Percentiles rank a stretch among this genome's conserved stretches.
phyloP scores from a whole-genome alignment of 2,329 filamentous ascomycete species.

The Fusarium subtropicale region DNA sequence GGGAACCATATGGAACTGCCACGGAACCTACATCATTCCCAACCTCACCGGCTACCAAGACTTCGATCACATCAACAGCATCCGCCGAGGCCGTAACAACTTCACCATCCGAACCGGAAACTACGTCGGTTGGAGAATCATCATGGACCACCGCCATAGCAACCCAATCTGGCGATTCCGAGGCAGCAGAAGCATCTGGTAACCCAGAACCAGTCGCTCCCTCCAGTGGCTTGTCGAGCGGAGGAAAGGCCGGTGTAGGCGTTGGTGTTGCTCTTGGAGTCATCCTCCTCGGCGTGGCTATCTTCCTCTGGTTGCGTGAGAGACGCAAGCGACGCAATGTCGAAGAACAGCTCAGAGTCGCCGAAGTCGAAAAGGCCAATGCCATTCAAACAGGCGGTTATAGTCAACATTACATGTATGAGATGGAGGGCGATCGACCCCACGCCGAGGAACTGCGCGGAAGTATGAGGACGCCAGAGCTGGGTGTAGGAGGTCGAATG shows the following conservation, averaged over 20 bases:
- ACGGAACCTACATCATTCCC: slow-evolving; percentile 35
- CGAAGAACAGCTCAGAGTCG: slow-evolving; percentile 25
- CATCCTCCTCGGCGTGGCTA: slow-evolving; percentile 26
- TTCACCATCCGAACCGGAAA: neutral
- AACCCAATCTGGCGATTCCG: slow-evolving; percentile 6
- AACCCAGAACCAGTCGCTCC: neutral
- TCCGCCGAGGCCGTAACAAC: neutral
- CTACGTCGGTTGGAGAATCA: neutral
- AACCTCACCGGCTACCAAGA: slow-evolving; percentile 8
- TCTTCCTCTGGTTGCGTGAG: slow-evolving; percentile 42
- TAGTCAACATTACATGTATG: slow-evolving; percentile 16
- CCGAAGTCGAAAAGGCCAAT: slow-evolving; percentile 2
- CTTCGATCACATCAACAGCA: neutral
- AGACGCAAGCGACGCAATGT: slow-evolving; percentile 29
- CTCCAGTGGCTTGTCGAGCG: slow-evolving; percentile 14
- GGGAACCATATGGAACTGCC: slow-evolving; percentile 43
- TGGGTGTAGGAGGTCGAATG: slow-evolving; percentile 3
- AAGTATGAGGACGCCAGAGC: slow-evolving; percentile 39
- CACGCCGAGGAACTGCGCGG: slow-evolving; percentile 37
- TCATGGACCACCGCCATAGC: neutral
- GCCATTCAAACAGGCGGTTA: neutral
- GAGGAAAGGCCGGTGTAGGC: slow-evolving; percentile 38
- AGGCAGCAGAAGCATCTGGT: slow-evolving; percentile 10
- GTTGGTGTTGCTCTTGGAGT: slow-evolving; percentile 34
- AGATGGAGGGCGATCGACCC: slow-evolving; percentile 44